Evolutionary conservation across 2,329 filamentous ascomycete genomes (phyloP), one percentile per base, ranked within the genome.

Genomic region (Chaetomiaceae sp.): DNA sequence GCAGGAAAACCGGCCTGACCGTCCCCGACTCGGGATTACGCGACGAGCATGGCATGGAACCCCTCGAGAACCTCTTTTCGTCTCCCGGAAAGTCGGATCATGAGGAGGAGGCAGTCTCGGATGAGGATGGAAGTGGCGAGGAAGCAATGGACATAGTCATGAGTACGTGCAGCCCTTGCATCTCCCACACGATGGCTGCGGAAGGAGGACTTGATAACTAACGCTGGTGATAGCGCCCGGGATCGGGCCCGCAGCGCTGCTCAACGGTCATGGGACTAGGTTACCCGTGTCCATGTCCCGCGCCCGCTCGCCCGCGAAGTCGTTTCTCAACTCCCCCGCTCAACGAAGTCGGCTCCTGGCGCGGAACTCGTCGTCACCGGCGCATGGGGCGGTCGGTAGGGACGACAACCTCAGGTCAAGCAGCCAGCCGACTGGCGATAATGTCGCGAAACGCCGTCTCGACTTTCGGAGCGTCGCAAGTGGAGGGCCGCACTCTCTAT

Each of bases 1-100:
- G 40, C 56, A 96, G 91, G 57, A 94, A 95, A 76, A 98, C 93
- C 1, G 93, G 93, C 36, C 78, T 95, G 20, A 85, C 81, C 1
- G 68, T 97, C 26, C 79, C 81, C 59, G 88, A 95, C 60, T 81
- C 74, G 45, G 88, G 88, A 42, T 73, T 83, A 50, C 85, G 88
- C 68, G 91, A 97, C 68, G 89, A 94, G 64, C 75, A 95, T 74
- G 93, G 91, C 65, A 82, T 98, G 72, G 88, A 96, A 63, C 84
- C 87, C 29, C 77, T 95, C 48, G 86, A 91, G 29, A 80, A 81
- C 56, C 80, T 97, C 55, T 95, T 95, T 66, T 96, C 90, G 8
- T 95, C 90, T 17, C 89, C 90, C 59, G 48, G 47, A 35, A 55
- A 67, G 61, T 59, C 59, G 41, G 58, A 66, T 58, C 51, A 60